Percentiles rank a stretch among this genome's conserved stretches.
Conservation (phyloP, 2,329 filamentous ascomycete species). For the Trichoderma koningii region DNA sequence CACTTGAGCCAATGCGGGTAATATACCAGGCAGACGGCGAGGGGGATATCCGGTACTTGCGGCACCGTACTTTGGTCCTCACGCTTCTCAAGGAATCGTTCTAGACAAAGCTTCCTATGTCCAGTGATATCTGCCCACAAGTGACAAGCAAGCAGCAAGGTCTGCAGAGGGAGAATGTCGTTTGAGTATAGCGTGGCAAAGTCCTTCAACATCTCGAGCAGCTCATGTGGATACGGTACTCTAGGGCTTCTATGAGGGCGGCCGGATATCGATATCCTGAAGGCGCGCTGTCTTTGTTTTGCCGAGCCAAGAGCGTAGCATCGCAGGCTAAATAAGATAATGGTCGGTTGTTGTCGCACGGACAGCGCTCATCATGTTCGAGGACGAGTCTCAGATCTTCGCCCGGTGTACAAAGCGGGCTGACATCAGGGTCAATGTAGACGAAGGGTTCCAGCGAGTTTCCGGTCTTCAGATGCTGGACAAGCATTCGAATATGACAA, state of each 20-base stretch:
- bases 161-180: neutral
- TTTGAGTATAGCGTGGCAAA: neutral
- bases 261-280: neutral
- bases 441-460: neutral
- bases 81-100: neutral
- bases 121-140: neutral
- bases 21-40: neutral
- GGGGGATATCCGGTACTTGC: neutral
- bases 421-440: neutral
- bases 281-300: too few relatives aligned
- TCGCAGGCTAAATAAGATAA: neutral
- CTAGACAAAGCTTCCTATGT: neutral
- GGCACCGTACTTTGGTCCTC: neutral
- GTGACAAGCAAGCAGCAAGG: neutral
- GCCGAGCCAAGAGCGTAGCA: neutral
- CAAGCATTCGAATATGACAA: neutral
- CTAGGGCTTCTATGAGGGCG: neutral
- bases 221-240: neutral
- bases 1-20: neutral
- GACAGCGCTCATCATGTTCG: neutral
- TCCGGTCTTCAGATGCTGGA: neutral
- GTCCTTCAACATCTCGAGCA: neutral
- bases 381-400: neutral
- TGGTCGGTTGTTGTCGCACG: neutral
- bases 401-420: too few relatives aligned